phyloP scores from a whole-genome alignment of 257 asterid species.

The Fraxinus americana region DNA sequence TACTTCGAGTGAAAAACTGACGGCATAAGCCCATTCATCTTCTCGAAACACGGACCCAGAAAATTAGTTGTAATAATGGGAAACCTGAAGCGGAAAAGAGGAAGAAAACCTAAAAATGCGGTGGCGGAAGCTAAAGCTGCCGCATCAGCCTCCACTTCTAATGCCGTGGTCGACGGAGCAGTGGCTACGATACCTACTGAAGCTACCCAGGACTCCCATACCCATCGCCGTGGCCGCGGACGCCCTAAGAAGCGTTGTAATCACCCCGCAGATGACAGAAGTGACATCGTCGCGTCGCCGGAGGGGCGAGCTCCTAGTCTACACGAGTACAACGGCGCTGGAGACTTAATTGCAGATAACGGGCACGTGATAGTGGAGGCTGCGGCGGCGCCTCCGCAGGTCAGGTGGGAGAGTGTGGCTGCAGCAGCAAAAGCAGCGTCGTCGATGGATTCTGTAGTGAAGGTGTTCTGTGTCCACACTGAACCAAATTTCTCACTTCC shows the following conservation, averaged over 20 bases:
- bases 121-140: background rate
- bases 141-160: background rate
- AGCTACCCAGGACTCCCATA: slow-evolving; percentile 14
- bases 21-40: background rate
- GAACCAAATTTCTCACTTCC: slow-evolving; percentile 94
- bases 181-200: background rate
- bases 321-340: slow-evolving; percentile 7
- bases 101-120: slow-evolving; percentile 30
- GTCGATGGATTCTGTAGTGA: slow-evolving; percentile 90
- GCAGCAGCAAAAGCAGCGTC: slow-evolving; percentile 63
- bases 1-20: background rate
- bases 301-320: slow-evolving; percentile 16
- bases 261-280: background rate
- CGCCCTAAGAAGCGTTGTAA: slow-evolving; percentile 5
- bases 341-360: background rate
- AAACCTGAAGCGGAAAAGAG: slow-evolving; percentile 31
- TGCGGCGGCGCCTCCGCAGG: slow-evolving; percentile 9
- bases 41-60: background rate
- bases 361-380: slow-evolving; percentile 18
- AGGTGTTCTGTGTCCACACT: slow-evolving; percentile 86
- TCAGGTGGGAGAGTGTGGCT: slow-evolving; percentile 19
- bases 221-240: slow-evolving; percentile 20
- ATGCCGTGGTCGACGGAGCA: slow-evolving; percentile 10
- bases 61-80: background rate
- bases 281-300: slow-evolving; percentile 17